Percentiles rank a stretch among this genome's conserved stretches.
Evolutionary conservation across 345 rosid species (phyloP).

Genomic region (Zanthoxylum bungeanum): DNA sequence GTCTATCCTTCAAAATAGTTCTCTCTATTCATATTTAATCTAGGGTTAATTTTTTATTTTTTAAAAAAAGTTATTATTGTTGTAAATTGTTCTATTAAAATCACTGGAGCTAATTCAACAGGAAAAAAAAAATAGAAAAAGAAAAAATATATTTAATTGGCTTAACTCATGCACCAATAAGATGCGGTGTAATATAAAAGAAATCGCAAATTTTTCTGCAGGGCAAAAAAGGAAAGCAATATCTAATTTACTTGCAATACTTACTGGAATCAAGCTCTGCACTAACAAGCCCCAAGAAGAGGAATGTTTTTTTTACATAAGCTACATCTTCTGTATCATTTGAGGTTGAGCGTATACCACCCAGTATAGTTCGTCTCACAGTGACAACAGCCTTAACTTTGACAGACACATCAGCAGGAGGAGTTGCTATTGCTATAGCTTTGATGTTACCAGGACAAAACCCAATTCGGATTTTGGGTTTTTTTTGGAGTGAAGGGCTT

Average conservation of each 20-base stretch:
- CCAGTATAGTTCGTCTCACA: too few relatives aligned
- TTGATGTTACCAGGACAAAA: not conserved
- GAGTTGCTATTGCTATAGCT: not conserved
- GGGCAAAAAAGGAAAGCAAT: not conserved
- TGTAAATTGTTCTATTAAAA: too few relatives aligned
- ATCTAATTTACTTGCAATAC: constrained; percentile 1
- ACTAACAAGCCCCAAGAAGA: constrained; percentile 44
- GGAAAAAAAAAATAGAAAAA: too few relatives aligned
- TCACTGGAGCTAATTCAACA: too few relatives aligned
- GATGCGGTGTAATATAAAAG: not conserved
- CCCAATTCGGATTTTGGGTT: constrained; percentile 7
- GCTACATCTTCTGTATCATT: not conserved
- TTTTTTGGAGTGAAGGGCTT: not conserved
- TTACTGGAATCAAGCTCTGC: constrained; percentile 46
- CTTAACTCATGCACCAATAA: too few relatives aligned
- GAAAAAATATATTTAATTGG: too few relatives aligned
- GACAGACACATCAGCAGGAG: not conserved
- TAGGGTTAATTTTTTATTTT: too few relatives aligned
- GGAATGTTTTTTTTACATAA: too few relatives aligned
- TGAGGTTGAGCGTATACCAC: too few relatives aligned
- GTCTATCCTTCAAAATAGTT: too few relatives aligned
- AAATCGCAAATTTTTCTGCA: not conserved
- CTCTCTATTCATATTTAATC: too few relatives aligned
- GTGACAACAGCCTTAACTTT: not conserved
- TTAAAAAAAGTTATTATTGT: too few relatives aligned